Evolutionary conservation across 1,139 yeast species (phyloP).

Genomic region (Debaryomyces nepalensis): DNA sequence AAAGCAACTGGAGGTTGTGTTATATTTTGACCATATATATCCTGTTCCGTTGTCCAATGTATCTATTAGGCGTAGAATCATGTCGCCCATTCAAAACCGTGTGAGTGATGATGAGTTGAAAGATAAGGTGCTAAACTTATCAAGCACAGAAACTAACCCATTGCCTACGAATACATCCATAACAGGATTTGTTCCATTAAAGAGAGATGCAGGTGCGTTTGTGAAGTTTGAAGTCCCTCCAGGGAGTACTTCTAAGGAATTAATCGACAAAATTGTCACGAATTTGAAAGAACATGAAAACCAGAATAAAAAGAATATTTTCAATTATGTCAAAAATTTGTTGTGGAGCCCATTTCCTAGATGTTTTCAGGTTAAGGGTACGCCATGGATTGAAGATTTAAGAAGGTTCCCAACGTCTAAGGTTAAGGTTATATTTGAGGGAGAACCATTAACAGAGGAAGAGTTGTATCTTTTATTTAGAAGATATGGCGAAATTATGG

Average conservation of each 20-base stretch:
- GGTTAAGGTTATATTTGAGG: conserved; percentile 73
- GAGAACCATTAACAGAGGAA: conserved; percentile 77
- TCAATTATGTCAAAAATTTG: conserved; percentile 25
- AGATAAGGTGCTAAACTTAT: conserved; percentile 26
- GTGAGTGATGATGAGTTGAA: conserved; percentile 23
- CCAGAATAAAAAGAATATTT: conserved; percentile 34
- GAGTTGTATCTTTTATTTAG: conserved; percentile 80
- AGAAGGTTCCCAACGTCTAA: conserved; percentile 70
- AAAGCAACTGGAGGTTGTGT: conserved; percentile 35
- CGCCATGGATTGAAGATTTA: conserved; percentile 96
- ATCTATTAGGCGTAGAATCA: conserved; percentile 25
- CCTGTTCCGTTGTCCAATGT: conserved; percentile 32
- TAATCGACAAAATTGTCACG: conserved; percentile 53
- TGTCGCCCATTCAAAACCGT: conserved; percentile 23
- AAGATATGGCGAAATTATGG: conserved; percentile 82
- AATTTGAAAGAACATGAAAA: conserved; percentile 45
- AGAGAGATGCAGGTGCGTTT: conserved; percentile 92
- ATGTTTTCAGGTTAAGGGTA: conserved; percentile 80
- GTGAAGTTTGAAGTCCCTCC: conserved; percentile 72
- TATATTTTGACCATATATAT: conserved; percentile 47
- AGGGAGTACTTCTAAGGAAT: conserved; percentile 49
- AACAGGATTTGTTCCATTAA: conserved; percentile 63
- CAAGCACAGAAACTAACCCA: conserved; percentile 29
- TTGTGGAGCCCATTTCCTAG: conserved; percentile 37
- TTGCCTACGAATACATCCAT: conserved; percentile 36